A percentile compares a stretch with the other conserved stretches of the same genome.
Conservation (phyloP, 2,329 filamentous ascomycete species). For the Aspergillus costaricaensis region DNA sequence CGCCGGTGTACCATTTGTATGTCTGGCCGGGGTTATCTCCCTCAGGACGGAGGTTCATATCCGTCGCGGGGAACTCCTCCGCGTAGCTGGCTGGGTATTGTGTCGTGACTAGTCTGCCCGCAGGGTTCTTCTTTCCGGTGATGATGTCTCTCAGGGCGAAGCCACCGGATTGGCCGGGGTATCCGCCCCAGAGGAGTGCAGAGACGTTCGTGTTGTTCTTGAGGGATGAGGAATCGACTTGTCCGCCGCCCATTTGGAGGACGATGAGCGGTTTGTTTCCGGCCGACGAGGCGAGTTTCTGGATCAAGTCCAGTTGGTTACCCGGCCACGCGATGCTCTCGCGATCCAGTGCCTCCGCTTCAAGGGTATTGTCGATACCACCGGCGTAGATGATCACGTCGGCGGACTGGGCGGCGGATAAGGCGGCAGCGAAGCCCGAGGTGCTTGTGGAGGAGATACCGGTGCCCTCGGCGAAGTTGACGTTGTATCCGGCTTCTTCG, state of each 20-base stretch:
- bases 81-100: slow-evolving; percentile 48
- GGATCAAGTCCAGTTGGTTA: slow-evolving; percentile 45
- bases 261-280: slow-evolving; percentile 43
- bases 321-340: slow-evolving; percentile 45
- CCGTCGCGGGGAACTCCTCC: slow-evolving; percentile 40
- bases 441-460: slow-evolving; percentile 33
- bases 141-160: slow-evolving; percentile 46
- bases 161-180: slow-evolving; percentile 49
- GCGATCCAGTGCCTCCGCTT: slow-evolving; percentile 47
- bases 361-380: slow-evolving; percentile 46
- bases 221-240: slow-evolving; percentile 46
- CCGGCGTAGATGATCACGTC: slow-evolving; percentile 45
- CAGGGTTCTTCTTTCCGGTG: slow-evolving; percentile 43
- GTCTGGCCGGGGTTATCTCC: slow-evolving; percentile 45
- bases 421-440: slow-evolving; percentile 33
- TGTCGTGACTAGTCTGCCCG: slow-evolving; percentile 44
- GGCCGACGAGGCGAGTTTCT: slow-evolving; percentile 31
- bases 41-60: slow-evolving; percentile 45
- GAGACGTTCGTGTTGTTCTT: slow-evolving; percentile 43
- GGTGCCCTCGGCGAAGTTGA: slow-evolving; percentile 49
- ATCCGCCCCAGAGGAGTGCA: slow-evolving; percentile 48
- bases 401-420: slow-evolving; percentile 37
- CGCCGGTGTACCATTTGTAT: slow-evolving; percentile 48
- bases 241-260: slow-evolving; percentile 48
- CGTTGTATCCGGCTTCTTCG: slow-evolving; percentile 47